These are phyloP conservation scores for Coriolopsis trogii DNA, from an alignment of 1,284 basidiomycete genomes.

Conservation along the genomic window DNA sequence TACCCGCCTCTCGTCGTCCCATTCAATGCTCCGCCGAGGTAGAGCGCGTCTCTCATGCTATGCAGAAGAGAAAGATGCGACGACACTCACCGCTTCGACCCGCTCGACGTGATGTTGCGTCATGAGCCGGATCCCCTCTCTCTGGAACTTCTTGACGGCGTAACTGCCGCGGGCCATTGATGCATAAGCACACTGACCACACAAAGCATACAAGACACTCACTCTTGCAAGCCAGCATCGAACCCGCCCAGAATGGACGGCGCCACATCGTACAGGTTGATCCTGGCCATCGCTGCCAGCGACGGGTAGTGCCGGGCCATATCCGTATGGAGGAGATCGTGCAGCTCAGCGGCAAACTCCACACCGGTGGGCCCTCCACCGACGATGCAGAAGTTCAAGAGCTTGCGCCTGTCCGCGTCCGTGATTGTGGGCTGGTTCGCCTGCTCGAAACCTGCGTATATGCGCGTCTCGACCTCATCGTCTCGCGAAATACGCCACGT, in stretches of 20 bases:
- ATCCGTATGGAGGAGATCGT: conserved; percentile 83
- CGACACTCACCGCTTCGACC: conserved; percentile 61
- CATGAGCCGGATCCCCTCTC: conserved; percentile 79
- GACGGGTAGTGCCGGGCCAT: conserved; percentile 67
- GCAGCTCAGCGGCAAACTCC: conserved; percentile 86
- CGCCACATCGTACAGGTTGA: conserved; percentile 81
- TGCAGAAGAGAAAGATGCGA: conserved; percentile 12
- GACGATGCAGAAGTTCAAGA: conserved; percentile 83
- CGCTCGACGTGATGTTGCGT: conserved; percentile 81
- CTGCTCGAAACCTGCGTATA: conserved; percentile 68
- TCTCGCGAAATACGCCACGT: background rate
- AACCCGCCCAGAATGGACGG: conserved; percentile 83
- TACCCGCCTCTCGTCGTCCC: no score
- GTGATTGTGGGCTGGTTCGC: conserved; percentile 74
- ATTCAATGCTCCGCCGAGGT: no score
- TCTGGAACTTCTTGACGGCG: conserved; percentile 71
- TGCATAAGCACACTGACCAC: background rate
- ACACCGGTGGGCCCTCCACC: conserved; percentile 81
- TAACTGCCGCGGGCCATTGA: conserved; percentile 47
- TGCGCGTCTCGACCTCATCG: background rate
- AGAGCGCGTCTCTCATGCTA: background rate
- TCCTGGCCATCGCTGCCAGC: conserved; percentile 65
- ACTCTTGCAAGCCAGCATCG: conserved; percentile 71
- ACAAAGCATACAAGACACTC: conserved; percentile 26
- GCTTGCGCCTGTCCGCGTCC: conserved; percentile 63